Evolutionary conservation across 768 basidiomycete genomes (phyloP).

Genomic region (Kondoa malvinella): DNA sequence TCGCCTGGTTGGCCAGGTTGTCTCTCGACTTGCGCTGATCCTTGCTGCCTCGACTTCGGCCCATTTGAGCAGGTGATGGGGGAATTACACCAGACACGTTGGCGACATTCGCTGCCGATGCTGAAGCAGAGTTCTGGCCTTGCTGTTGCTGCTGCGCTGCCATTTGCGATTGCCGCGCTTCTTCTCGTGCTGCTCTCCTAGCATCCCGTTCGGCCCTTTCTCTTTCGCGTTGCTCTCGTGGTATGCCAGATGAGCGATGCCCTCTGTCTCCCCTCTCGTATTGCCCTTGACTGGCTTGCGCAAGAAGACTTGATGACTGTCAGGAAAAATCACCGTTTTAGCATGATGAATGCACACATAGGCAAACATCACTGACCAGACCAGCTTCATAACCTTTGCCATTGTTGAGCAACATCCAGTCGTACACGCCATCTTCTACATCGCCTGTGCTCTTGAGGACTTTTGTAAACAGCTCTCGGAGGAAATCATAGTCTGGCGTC

Average conservation of each 20-base stretch:
- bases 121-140: conserved; percentile 34
- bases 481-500: conserved; percentile 95
- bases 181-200: conserved; percentile 22
- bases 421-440: conserved; percentile 79
- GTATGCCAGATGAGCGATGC: conserved; percentile 22
- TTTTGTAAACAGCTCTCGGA: conserved; percentile 85
- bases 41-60: conserved; percentile 47
- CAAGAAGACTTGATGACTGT: conserved; percentile 18
- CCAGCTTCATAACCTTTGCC: conserved; percentile 90
- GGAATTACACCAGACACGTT: conserved; percentile 32
- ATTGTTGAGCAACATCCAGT: conserved; percentile 86
- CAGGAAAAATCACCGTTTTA: not conserved
- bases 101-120: conserved; percentile 29
- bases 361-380: conserved; percentile 40
- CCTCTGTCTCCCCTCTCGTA: conserved; percentile 22
- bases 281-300: conserved; percentile 9
- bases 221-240: conserved; percentile 28
- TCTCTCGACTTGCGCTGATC: conserved; percentile 40
- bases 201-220: conserved; percentile 28
- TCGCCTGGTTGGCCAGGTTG: conserved; percentile 41
- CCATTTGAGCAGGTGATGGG: conserved; percentile 61
- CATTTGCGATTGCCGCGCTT: conserved; percentile 15
- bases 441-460: conserved; percentile 82
- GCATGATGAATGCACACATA: not conserved
- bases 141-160: conserved; percentile 32